Evolutionary conservation across 2,329 filamentous ascomycete species (phyloP), one percentile per base, ranked within the genome.

Genomic region (Talaromyces amestolkiae): DNA sequence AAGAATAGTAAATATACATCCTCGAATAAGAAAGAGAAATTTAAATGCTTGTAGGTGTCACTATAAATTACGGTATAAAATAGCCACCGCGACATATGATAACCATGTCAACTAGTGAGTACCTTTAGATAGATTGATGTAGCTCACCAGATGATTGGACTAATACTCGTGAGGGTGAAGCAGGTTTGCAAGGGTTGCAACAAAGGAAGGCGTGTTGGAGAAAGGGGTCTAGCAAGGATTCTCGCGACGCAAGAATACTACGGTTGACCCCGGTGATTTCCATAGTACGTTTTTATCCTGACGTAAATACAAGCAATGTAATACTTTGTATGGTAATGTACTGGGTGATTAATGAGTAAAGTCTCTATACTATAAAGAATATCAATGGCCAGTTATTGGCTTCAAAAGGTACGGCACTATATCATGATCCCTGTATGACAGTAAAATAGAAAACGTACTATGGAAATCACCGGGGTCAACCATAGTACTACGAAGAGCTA

Each of bases 1-100:
- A 45, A 58, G 53, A 31, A 64, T 58, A n/a, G 39, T 15, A 43
- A 64, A 63, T 10, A 64, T 27, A 3, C 27, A 49, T 64, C 61
- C 22, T 58, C 61, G 11, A 64, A 58, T 2, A 24, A 47, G 37
- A 64, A 27, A 39, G 61, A 64, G 31, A 58, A 58, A 37, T 58
- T 53, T 10, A 64, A 47, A 1, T 41, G 51, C 5, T 39, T 8
- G 27, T 53, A 64, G 22, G 27, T 19, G 27, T 35, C 22, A 19
- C 61, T 51, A 33, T 64, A 64, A 15, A 58, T 53, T 9, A 39
- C 58, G 53, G 51, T 22, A 13, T 39, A 3, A 64, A 39, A 31
- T 5, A 7, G 31, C 47, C 41, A 39, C 58, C 61, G 31, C 53
- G 51, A 17, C 61, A 64, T 3, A 33, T 2, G 13, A 51, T 11